Percentiles rank a stretch among this genome's conserved stretches.
These are phyloP conservation scores for Colletotrichum limetticola DNA, from an alignment of 2,329 filamentous ascomycete genomes.

Conservation along the genomic window DNA sequence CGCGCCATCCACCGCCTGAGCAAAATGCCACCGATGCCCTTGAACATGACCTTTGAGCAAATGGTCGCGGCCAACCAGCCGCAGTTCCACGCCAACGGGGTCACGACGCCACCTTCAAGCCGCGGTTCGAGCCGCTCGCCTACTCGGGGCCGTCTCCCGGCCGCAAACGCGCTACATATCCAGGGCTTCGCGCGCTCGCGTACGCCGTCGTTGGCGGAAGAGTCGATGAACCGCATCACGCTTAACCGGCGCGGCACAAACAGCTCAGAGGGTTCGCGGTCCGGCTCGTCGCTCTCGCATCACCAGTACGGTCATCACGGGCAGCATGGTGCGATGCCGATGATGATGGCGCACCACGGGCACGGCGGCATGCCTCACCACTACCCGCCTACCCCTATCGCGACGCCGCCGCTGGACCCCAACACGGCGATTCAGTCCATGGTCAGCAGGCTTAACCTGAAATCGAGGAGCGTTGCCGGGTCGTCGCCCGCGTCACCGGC, in stretches of 20 bases:
- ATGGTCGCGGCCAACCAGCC: conserved; percentile 41
- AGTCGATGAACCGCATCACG: conserved; percentile 20
- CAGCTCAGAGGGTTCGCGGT: conserved; percentile 30
- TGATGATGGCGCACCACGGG: conserved; percentile 19
- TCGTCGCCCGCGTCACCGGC: conserved; percentile 36
- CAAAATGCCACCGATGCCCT: conserved; percentile 47
- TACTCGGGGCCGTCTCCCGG: conserved; percentile 26
- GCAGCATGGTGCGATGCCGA: background rate
- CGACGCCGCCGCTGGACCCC: conserved; percentile 42
- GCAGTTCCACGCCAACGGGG: conserved; percentile 30
- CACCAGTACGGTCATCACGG: background rate
- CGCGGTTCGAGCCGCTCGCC: conserved; percentile 45
- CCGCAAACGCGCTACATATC: background rate
- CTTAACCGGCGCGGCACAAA: conserved; percentile 36
- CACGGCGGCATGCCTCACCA: background rate
- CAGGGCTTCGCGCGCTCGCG: conserved; percentile 37
- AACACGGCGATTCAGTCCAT: conserved; percentile 44
- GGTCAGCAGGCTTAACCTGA: conserved; percentile 47
- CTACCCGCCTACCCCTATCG: conserved; percentile 37
- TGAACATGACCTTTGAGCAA: conserved; percentile 45
- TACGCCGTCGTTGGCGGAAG: conserved; percentile 25
- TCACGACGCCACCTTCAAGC: conserved; percentile 47
- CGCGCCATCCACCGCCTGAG: conserved; percentile 54
- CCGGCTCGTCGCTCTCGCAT: background rate
- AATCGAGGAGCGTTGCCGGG: conserved; percentile 39